Evolutionary conservation across 768 basidiomycete genomes (phyloP), one percentile per base, ranked within the genome.

Genomic region (Pleurotus tuber-regium): DNA sequence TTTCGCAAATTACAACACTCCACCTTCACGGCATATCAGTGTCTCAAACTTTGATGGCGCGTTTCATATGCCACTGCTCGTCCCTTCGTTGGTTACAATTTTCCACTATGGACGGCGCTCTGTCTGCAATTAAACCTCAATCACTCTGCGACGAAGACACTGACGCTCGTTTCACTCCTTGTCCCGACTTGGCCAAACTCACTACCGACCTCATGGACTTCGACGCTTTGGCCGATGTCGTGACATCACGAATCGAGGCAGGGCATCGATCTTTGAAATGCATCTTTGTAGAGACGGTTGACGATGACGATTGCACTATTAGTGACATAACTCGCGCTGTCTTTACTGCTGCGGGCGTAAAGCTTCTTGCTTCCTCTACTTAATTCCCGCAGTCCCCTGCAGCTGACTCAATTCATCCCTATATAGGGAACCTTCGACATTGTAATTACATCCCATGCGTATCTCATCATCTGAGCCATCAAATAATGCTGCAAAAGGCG

Each of bases 1-100:
- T 66, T 3, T 54, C 55, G 3, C 50, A 53, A 26, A 55, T 76
- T 24, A 52, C 51, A 7, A 61, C 59, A 2, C 58, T 76, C n/a
- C 58, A 66, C 29, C 57, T 76, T 11, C 59, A 63, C 33, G 54
- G 60, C 16, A 58, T 75, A 18, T 58, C 56, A 33, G 53, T 67
- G 8, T 51, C 53, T 14, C 52, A 42, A 23, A 10, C 29, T 0
- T 38, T 57, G 0, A 64, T 72, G 40, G 24, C 49, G 16, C 47
- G 50, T 9, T 61, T 76, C 54, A 61, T 70, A 23, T 43, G 56
- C 16, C 54, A 59, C 23, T 60, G 69, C 30, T 35, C 55, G 1
- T 63, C 56, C 18, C 50, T 74, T 2, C 33, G 54, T 9, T 51
- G 38, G 10, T 57, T 76, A 51, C 54, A 50, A 7, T 28, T 65